Conservation (phyloP, 768 basidiomycete genomes). For the Collybia nuda region DNA sequence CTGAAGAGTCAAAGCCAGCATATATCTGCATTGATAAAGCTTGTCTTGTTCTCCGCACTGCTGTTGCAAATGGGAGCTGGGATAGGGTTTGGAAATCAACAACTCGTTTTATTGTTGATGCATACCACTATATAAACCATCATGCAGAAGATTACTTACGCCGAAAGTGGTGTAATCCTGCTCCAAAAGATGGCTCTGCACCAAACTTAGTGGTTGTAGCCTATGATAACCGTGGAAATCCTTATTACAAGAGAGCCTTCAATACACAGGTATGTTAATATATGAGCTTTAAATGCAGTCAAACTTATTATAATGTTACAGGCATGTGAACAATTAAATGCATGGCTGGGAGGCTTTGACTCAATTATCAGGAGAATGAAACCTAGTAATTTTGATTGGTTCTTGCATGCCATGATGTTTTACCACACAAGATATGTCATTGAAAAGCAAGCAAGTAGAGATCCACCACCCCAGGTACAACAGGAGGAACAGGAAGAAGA, state of each 20-base stretch:
- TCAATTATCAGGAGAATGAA: not conserved
- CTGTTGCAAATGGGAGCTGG: not conserved
- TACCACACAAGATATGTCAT: not conserved
- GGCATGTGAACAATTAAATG: conserved; percentile 2
- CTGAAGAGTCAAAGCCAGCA: not conserved
- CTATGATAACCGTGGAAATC: not conserved
- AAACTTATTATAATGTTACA: not conserved
- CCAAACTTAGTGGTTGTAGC: not conserved
- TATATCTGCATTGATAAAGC: conserved; percentile 2
- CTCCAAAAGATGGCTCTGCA: not conserved
- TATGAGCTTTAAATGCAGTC: not conserved
- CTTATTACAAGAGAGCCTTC: not conserved
- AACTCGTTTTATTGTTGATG: not conserved
- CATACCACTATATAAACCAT: not conserved
- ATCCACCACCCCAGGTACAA: too few species aligned
- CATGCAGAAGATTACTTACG: not conserved
- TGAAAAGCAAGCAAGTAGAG: too few species aligned
- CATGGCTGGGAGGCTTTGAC: conserved; percentile 1
- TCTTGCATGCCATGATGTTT: not conserved
- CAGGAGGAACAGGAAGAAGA: too few species aligned
- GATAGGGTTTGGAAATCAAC: not conserved
- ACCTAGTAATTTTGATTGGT: not conserved
- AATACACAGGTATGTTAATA: not conserved
- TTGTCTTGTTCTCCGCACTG: not conserved
- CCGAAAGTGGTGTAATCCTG: not conserved